Evolutionary conservation across 2,329 filamentous ascomycete species (phyloP).

Genomic region (Aureobasidium sp.): DNA sequence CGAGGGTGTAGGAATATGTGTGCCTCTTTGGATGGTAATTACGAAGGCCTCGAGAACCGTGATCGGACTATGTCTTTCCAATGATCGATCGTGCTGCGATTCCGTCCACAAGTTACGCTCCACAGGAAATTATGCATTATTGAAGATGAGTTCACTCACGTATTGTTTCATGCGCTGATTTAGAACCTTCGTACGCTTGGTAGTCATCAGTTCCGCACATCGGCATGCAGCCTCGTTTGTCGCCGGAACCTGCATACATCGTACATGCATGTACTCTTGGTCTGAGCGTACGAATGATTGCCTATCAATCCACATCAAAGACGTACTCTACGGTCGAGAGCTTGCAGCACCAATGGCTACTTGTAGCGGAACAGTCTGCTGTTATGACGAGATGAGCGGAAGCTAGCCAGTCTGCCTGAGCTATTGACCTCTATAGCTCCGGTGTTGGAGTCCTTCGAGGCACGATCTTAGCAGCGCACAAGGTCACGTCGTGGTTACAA

Average conservation of each 20-base stretch:
- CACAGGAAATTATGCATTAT: neutral
- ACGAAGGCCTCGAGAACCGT: neutral
- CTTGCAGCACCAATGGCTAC: neutral
- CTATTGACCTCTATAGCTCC: neutral
- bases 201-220: neutral
- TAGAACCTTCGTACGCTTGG: neutral
- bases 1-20: neutral
- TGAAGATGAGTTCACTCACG: neutral
- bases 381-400: neutral
- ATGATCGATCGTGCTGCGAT: neutral
- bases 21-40: neutral
- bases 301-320: constrained; percentile 5
- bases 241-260: constrained; percentile 1
- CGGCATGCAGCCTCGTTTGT: constrained; percentile 11
- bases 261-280: neutral
- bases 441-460: neutral
- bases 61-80: neutral
- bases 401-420: neutral
- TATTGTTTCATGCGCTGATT: neutral
- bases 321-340: neutral
- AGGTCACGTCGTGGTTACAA: neutral
- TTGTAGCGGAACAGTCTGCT: neutral
- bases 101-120: neutral
- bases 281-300: constrained; percentile 6
- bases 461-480: neutral